Evolutionary conservation across 2,329 filamentous ascomycete species (phyloP).

Genomic region (Aurifilum marmelostoma): DNA sequence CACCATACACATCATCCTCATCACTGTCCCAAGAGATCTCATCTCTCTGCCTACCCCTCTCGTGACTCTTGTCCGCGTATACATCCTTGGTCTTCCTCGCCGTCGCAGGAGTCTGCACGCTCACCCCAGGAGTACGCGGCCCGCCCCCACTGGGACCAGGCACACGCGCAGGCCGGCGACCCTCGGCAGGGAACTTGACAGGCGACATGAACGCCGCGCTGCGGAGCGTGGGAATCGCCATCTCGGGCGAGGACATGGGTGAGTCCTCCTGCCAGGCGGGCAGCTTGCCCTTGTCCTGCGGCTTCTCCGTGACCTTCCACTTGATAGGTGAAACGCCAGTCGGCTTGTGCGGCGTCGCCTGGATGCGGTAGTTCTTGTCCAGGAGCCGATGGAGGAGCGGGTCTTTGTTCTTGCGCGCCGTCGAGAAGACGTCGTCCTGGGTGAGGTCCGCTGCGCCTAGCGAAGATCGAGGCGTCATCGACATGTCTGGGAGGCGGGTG

Average conservation of each 20-base stretch:
- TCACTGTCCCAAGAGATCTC: slow-evolving; percentile 76
- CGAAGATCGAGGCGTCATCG: slow-evolving; percentile 63
- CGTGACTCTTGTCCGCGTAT: slow-evolving; percentile 40
- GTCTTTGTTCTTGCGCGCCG: slow-evolving; percentile 58
- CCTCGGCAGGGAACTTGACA: slow-evolving; percentile 45
- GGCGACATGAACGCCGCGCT: slow-evolving; percentile 86
- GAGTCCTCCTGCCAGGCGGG: slow-evolving; percentile 56
- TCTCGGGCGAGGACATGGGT: slow-evolving; percentile 74
- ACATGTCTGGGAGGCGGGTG: slow-evolving; percentile 63
- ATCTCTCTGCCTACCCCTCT: slow-evolving; percentile 38
- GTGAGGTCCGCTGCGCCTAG: slow-evolving; percentile 48
- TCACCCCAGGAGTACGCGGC: slow-evolving; percentile 78
- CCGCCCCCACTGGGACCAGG: slow-evolving; percentile 46
- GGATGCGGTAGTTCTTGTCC: slow-evolving; percentile 92
- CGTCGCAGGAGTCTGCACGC: slow-evolving; percentile 76
- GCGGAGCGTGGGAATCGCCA: slow-evolving; percentile 79
- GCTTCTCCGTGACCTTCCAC: slow-evolving; percentile 40
- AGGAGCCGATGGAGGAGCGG: slow-evolving; percentile 88
- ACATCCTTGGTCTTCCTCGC: slow-evolving; percentile 55
- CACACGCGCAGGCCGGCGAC: slow-evolving; percentile 20
- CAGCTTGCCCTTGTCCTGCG: slow-evolving; percentile 38
- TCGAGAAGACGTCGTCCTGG: slow-evolving; percentile 31
- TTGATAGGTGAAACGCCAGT: slow-evolving; percentile 52
- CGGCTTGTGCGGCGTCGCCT: slow-evolving; percentile 80
- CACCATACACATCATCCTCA: slow-evolving; percentile 67